A percentile compares a stretch with the other conserved stretches of the same genome.
These are phyloP conservation scores for Penicillium robsamsonii DNA, from an alignment of 495 filamentous ascomycete genomes.

Conservation along the genomic window DNA sequence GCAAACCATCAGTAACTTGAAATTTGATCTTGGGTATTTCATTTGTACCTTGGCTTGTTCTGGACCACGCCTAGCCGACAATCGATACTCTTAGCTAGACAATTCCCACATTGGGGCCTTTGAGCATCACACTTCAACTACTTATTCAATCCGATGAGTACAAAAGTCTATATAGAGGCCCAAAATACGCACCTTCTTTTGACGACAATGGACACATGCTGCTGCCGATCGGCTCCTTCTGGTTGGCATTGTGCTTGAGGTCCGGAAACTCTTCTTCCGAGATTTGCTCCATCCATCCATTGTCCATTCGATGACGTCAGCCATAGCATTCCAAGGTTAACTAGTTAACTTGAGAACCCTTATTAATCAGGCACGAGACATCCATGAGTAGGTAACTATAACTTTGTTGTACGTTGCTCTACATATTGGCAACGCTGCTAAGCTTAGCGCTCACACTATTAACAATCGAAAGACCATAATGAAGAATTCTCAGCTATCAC, in stretches of 20 bases:
- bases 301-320: conserved; percentile 5
- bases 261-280: conserved; percentile 9
- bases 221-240: conserved; percentile 26
- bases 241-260: conserved; percentile 16
- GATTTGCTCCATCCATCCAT: neutral
- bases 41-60: conserved; percentile 25
- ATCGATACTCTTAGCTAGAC: conserved; percentile 23
- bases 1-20: neutral
- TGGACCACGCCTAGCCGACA: conserved; percentile 18
- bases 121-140: conserved; percentile 34
- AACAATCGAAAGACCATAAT: neutral
- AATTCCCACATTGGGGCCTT: conserved; percentile 28
- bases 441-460: neutral
- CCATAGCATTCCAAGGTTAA: too few relatives aligned
- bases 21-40: neutral
- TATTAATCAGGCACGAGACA: neutral
- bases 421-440: neutral
- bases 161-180: neutral
- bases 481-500: neutral
- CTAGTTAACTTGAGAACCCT: neutral
- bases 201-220: conserved; percentile 30
- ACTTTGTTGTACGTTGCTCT: too few relatives aligned
- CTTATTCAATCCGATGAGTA: neutral
- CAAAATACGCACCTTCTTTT: conserved; percentile 26
- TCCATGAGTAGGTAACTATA: too few relatives aligned